Evolutionary conservation across 1,139 yeast species (phyloP).

Genomic region (Debaryomyces coudertii): DNA sequence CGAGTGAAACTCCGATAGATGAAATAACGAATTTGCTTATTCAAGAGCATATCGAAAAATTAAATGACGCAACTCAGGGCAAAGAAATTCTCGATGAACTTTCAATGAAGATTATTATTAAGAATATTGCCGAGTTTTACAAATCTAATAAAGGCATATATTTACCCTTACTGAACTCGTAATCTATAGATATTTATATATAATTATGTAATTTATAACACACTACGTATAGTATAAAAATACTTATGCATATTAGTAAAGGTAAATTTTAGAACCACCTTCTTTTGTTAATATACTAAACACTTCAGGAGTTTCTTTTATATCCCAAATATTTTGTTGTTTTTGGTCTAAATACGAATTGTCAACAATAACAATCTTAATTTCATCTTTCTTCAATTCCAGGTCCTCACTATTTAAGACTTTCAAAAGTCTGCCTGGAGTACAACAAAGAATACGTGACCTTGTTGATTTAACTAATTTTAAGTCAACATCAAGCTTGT

Average conservation of each 20-base stretch:
- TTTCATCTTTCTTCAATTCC: slow-evolving; percentile 47
- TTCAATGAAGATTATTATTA: slow-evolving; percentile 21
- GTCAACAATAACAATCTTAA: slow-evolving; percentile 63
- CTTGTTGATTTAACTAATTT: slow-evolving; percentile 51
- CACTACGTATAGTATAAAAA: slow-evolving; percentile 7
- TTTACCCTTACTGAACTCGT: slow-evolving; percentile 36
- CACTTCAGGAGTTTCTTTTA: slow-evolving; percentile 46
- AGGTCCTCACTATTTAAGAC: slow-evolving; percentile 47
- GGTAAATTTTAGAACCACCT: slow-evolving; percentile 54
- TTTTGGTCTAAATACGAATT: slow-evolving; percentile 65
- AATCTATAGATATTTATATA: slow-evolving; percentile 6
- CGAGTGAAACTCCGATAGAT: slow-evolving; percentile 13
- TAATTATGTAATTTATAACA: slow-evolving; percentile 3
- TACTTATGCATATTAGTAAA: slow-evolving; percentile 34
- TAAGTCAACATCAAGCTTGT: slow-evolving; percentile 61
- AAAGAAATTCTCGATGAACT: slow-evolving; percentile 19
- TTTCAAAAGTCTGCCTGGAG: slow-evolving; percentile 64
- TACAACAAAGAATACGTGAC: slow-evolving; percentile 60
- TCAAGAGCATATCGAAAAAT: slow-evolving; percentile 2
- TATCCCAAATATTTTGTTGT: slow-evolving; percentile 66
- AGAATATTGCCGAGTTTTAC: slow-evolving; percentile 34
- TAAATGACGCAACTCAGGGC: slow-evolving; percentile 9
- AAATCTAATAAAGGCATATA: slow-evolving; percentile 34
- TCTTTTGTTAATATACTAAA: slow-evolving; percentile 43
- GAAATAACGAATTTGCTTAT: slow-evolving; percentile 11